Conservation (phyloP, 441 rosid genomes). For the Adansonia gregorii region DNA sequence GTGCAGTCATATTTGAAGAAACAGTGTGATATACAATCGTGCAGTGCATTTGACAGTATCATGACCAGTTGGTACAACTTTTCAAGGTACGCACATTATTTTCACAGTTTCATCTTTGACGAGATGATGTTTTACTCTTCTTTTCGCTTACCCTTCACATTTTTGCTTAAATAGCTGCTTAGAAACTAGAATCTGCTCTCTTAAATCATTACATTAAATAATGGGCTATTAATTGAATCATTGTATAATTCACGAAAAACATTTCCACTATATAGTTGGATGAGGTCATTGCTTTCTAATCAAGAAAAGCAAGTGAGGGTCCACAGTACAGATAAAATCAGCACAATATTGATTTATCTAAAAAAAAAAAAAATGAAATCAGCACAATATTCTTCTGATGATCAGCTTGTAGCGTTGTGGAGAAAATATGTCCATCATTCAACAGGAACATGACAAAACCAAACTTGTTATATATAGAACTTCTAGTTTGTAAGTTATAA, state of each 20-base stretch:
- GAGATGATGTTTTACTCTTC: neutral
- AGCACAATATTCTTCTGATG: slow-evolving; percentile 41
- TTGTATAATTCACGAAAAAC: neutral
- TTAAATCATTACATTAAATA: slow-evolving; percentile 3
- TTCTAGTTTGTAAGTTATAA: slow-evolving; percentile 23
- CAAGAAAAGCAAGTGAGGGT: slow-evolving; percentile 40
- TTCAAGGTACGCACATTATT: neutral
- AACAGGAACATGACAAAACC: slow-evolving; percentile 29
- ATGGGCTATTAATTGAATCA: slow-evolving; percentile 9
- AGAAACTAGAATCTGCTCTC: slow-evolving; percentile 12
- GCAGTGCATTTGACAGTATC: neutral
- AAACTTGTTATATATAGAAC: slow-evolving; percentile 45
- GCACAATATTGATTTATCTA: slow-evolving; percentile 33
- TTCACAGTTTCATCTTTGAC: neutral
- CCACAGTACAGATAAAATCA: slow-evolving; percentile 49
- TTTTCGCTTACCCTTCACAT: neutral
- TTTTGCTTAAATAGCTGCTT: neutral
- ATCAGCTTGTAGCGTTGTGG: slow-evolving; percentile 35
- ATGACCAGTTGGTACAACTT: neutral
- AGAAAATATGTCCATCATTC: slow-evolving; percentile 32
- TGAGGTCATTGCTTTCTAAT: slow-evolving; percentile 41
- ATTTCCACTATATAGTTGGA: slow-evolving; percentile 13
- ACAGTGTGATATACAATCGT: neutral
- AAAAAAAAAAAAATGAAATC: slow-evolving; percentile 35
- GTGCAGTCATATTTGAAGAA: slow-evolving; percentile 18